Percentiles rank a stretch among this genome's conserved stretches.
Conservation (phyloP, 2,329 filamentous ascomycete species). For the Cyclaneusma minus region DNA sequence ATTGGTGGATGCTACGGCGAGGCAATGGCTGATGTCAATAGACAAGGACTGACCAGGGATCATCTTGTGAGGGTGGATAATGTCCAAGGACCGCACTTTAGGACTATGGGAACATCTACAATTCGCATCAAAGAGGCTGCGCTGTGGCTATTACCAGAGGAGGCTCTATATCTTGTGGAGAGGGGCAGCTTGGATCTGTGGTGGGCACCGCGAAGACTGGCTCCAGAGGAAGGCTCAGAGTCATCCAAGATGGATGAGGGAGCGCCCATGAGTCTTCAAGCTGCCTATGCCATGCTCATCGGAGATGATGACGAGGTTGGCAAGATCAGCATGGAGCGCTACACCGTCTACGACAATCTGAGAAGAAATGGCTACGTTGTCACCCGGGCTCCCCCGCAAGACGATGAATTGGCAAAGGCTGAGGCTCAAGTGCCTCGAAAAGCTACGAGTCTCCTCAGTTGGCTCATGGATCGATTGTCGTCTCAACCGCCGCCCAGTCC, state of each 20-base stretch:
- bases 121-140: slow-evolving; percentile 41
- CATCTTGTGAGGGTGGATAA: slow-evolving; percentile 53
- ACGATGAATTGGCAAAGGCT: slow-evolving; percentile 1
- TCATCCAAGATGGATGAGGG: slow-evolving; percentile 32
- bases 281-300: slow-evolving; percentile 73
- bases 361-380: slow-evolving; percentile 74
- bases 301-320: slow-evolving; percentile 49
- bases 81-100: slow-evolving; percentile 56
- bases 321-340: slow-evolving; percentile 58
- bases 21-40: slow-evolving; percentile 14
- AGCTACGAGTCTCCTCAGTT: slow-evolving; percentile 13
- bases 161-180: slow-evolving; percentile 80
- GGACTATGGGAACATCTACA: slow-evolving; percentile 56
- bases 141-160: slow-evolving; percentile 80
- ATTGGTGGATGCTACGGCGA: slow-evolving; percentile 12
- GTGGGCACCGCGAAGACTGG: slow-evolving; percentile 51
- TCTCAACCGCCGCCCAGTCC: slow-evolving; percentile 7
- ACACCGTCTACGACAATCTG: slow-evolving; percentile 74
- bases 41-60: slow-evolving; percentile 41
- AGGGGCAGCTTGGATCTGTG: slow-evolving; percentile 74
- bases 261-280: slow-evolving; percentile 80
- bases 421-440: neutral
- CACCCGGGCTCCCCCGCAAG: slow-evolving; percentile 40
- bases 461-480: slow-evolving; percentile 17
- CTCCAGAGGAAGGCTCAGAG: slow-evolving; percentile 27